Evolutionary conservation across 345 rosid genomes (phyloP), one percentile per base, ranked within the genome.

Genomic region (Kernera saxatilis): DNA sequence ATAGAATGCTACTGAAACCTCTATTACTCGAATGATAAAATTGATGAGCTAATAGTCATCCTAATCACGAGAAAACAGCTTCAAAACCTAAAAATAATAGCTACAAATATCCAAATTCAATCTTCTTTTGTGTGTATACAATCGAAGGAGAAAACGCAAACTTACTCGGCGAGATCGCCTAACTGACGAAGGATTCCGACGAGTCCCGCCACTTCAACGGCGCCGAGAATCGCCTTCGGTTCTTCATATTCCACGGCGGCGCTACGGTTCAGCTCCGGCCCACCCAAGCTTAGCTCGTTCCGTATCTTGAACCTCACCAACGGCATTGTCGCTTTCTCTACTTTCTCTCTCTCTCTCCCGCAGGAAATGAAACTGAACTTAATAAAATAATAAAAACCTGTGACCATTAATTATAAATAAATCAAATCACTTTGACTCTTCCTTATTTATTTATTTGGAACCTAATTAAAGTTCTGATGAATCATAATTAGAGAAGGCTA

Each of bases 91-190:
- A 8, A 33, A 18, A 5, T n/a, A 39, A 26, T 12, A 67, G 49
- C 59, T 50, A 2, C 8, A 40, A 25, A 35, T 10, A 12, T 35
- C 50, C 13, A 44, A 61, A 63, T 56, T 30, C 59, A 66, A 64
- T 44, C 56, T 36, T 21, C 14, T 10, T 3, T 10, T 33, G 1
- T 3, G n/a, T 23, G 8, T 64, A 11, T 33, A 46, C 22, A 55
- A 14, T 57, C 2, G 15, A 49, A 17, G 17, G 19, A 41, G 52
- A 21, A 66, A 49, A 29, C 4, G 7, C n/a, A 33, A 17, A 77
- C 91, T 48, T 79, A 94, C 99, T 94, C 97, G 49, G 99, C 94
- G 54, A 94, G 97, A 82, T 94, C 99, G 85, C 99, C 97, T 54
- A 91, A 70, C 72, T 91, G 99, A 43, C 97, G 96, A 86, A 94